Evolutionary conservation across 306 rosid species (phyloP).

Genomic region (Castanea mollissima): DNA sequence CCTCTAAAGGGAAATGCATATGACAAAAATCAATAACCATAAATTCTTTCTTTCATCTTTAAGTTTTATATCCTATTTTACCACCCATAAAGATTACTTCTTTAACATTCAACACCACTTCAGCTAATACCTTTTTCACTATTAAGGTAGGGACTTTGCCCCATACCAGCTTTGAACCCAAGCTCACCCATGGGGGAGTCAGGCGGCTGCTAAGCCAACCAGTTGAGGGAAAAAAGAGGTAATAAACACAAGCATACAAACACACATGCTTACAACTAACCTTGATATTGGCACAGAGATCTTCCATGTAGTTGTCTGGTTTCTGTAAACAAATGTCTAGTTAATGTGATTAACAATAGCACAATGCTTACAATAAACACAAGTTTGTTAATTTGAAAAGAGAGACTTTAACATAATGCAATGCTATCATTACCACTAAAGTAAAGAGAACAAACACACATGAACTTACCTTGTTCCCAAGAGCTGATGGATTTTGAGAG

Average conservation of each 20-base stretch:
- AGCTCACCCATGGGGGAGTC: no score
- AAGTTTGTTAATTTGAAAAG: background rate
- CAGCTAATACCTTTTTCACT: background rate
- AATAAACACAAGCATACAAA: background rate
- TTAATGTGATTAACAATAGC: slow-evolving; percentile 13
- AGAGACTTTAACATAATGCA: slow-evolving; percentile 3
- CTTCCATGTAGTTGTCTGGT: slow-evolving; percentile 54
- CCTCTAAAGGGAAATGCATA: background rate
- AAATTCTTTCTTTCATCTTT: background rate
- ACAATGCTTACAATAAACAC: background rate
- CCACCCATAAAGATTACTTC: background rate
- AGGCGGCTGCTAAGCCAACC: no score
- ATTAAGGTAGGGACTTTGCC: no score
- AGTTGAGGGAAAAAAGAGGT: background rate
- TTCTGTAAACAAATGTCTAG: slow-evolving; percentile 42
- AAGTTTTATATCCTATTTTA: background rate
- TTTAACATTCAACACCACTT: background rate
- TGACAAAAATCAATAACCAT: background rate
- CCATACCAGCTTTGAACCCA: no score
- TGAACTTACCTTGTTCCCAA: slow-evolving; percentile 57
- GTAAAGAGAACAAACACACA: background rate
- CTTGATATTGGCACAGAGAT: slow-evolving; percentile 69
- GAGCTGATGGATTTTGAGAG: slow-evolving; percentile 51
- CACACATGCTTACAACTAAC: slow-evolving; percentile 31
- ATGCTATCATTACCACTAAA: background rate